Conservation (phyloP, 2,329 filamentous ascomycete species). For the Alternaria dauci region DNA sequence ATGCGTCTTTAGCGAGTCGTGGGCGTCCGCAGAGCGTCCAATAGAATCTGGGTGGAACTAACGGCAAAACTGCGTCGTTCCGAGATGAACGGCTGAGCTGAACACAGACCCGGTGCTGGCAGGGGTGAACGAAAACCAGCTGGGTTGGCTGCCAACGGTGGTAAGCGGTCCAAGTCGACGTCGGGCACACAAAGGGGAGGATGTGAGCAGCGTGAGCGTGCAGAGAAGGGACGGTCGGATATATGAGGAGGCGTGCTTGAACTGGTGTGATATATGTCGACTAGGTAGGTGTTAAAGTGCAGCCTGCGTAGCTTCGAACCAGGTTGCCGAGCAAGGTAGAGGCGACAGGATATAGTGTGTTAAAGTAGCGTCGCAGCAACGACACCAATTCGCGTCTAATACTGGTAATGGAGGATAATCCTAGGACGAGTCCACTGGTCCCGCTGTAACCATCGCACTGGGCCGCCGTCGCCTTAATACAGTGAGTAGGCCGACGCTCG, state of each 20-base stretch:
- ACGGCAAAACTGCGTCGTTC: conserved; percentile 36
- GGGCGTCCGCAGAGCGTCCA: conserved; percentile 38
- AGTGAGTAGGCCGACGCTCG: conserved; percentile 40
- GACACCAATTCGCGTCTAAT: conserved; percentile 39
- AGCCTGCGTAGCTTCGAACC: conserved; percentile 22
- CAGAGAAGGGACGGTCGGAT: conserved; percentile 33
- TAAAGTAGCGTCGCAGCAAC: conserved; percentile 45
- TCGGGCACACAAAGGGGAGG: conserved; percentile 27
- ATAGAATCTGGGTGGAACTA: conserved; percentile 37
- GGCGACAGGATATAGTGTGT: conserved; percentile 44
- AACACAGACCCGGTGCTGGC: conserved; percentile 24
- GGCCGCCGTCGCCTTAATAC: conserved; percentile 44
- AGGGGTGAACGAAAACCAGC: conserved; percentile 22
- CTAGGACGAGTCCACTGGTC: conserved; percentile 34
- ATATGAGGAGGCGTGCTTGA: conserved; percentile 43
- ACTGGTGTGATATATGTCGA: conserved; percentile 48
- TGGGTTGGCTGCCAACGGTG: conserved; percentile 19
- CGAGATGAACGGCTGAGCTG: conserved; percentile 30
- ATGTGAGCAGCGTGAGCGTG: conserved; percentile 32
- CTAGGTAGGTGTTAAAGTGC: conserved; percentile 45
- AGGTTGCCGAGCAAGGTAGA: conserved; percentile 43
- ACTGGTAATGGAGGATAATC: conserved; percentile 40
- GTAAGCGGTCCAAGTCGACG: conserved; percentile 24
- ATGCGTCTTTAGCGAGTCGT: conserved; percentile 47
- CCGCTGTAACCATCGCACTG: conserved; percentile 38